These are phyloP conservation scores for Luffa aegyptiaca DNA, from an alignment of 306 rosid species.

Conservation along the genomic window DNA sequence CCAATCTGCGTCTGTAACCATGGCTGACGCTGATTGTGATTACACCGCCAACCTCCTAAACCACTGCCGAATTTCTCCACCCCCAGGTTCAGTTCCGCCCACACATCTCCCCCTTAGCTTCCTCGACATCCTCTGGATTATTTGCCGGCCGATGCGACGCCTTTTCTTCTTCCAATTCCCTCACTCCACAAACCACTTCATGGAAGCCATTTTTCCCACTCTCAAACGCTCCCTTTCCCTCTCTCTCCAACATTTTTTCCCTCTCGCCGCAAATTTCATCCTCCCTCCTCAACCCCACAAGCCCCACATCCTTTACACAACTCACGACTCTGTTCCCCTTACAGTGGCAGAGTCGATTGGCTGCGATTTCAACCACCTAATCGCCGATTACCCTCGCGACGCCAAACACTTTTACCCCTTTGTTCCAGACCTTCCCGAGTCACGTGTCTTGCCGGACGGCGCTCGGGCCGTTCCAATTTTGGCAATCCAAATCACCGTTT, in stretches of 20 bases:
- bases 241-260: slow-evolving; percentile 27
- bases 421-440: slow-evolving; percentile 12
- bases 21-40: neutral
- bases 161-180: slow-evolving; percentile 24
- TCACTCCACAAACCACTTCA: slow-evolving; percentile 17
- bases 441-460: neutral
- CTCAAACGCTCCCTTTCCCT: slow-evolving; percentile 29
- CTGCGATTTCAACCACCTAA: slow-evolving; percentile 6
- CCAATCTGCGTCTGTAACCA: neutral
- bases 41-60: neutral
- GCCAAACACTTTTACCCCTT: slow-evolving; percentile 11
- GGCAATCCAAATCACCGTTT: slow-evolving; percentile 22
- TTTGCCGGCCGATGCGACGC: slow-evolving; percentile 2
- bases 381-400: slow-evolving; percentile 4
- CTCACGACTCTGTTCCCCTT: slow-evolving; percentile 6
- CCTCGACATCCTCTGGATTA: slow-evolving; percentile 18
- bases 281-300: slow-evolving; percentile 19
- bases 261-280: slow-evolving; percentile 13
- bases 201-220: slow-evolving; percentile 12
- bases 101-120: slow-evolving; percentile 26
- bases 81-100: slow-evolving; percentile 19
- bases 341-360: slow-evolving; percentile 10
- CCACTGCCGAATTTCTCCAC: slow-evolving; percentile 13
- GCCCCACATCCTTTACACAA: slow-evolving; percentile 18
- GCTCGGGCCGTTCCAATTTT: slow-evolving; percentile 7